Conservation (phyloP, 1,284 basidiomycete genomes). For the Limonomyces culmigenus region DNA sequence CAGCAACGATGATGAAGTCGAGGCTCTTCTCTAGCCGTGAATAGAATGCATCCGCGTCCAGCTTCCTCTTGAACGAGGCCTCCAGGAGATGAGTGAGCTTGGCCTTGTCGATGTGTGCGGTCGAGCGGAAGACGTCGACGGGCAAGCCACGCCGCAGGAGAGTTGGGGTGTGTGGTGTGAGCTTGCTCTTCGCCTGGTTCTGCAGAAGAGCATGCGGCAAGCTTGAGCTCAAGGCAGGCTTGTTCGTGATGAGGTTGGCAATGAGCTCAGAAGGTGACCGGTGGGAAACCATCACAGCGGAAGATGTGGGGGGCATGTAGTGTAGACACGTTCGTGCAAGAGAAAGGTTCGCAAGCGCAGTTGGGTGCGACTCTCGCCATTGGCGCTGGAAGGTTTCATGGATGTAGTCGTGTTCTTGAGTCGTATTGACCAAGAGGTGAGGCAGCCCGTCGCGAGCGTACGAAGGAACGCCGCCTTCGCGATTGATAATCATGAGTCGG, state of each 20-base stretch:
- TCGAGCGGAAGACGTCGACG: slow-evolving; percentile 63
- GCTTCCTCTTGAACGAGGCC: slow-evolving; percentile 64
- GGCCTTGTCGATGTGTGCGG: slow-evolving; percentile 48
- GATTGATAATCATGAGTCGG: slow-evolving; percentile 94
- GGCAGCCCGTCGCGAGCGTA: slow-evolving; percentile 91
- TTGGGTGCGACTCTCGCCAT: slow-evolving; percentile 74
- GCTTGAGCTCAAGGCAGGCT: slow-evolving; percentile 90
- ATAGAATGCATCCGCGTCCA: slow-evolving; percentile 71
- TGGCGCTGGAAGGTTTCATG: slow-evolving; percentile 65
- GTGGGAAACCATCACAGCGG: slow-evolving; percentile 94
- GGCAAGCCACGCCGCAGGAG: slow-evolving; percentile 81
- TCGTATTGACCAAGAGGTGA: slow-evolving; percentile 91
- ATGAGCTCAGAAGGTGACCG: slow-evolving; percentile 92
- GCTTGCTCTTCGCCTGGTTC: slow-evolving; percentile 45
- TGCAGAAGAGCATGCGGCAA: slow-evolving; percentile 86
- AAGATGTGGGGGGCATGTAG: slow-evolving; percentile 88
- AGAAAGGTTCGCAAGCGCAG: slow-evolving; percentile 77
- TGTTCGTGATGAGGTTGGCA: slow-evolving; percentile 96
- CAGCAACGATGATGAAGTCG: slow-evolving; percentile 90
- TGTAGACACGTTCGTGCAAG: slow-evolving; percentile 78
- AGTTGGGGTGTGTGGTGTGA: slow-evolving; percentile 86
- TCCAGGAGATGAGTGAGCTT: slow-evolving; percentile 79
- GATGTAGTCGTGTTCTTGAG: slow-evolving; percentile 80
- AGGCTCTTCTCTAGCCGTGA: slow-evolving; percentile 56
- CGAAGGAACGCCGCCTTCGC: slow-evolving; percentile 93